phyloP scores from a whole-genome alignment of 2,329 filamentous ascomycete genomes.

The Sphaerulina musiva region DNA sequence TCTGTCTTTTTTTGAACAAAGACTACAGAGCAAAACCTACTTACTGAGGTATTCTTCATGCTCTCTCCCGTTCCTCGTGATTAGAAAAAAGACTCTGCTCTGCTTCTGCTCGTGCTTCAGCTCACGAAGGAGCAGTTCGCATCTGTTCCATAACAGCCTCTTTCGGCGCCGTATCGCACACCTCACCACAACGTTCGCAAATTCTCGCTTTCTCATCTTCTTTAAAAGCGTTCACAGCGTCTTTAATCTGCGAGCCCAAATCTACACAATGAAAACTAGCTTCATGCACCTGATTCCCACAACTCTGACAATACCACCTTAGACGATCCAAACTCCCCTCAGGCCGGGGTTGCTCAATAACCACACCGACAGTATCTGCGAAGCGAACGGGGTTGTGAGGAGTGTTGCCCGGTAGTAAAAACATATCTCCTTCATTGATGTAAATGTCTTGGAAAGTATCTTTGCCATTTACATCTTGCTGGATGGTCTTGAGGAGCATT shows the following conservation, averaged over 20 bases:
- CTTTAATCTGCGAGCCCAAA: constrained; percentile 90
- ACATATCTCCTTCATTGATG: constrained; percentile 90
- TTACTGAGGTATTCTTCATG: too few species aligned
- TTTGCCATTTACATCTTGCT: constrained; percentile 46
- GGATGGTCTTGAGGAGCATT: constrained; percentile 90
- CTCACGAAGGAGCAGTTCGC: constrained; percentile 17
- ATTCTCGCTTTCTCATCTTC: constrained; percentile 63
- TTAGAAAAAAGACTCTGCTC: too few species aligned
- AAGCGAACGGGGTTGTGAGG: constrained; percentile 95
- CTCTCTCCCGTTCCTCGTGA: too few species aligned
- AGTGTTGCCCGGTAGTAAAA: constrained; percentile 86
- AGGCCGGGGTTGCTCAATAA: constrained; percentile 79
- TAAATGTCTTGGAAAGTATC: constrained; percentile 71
- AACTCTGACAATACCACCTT: constrained; percentile 81
- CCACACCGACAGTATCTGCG: constrained; percentile 85
- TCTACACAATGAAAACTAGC: constrained; percentile 81
- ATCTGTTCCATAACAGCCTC: constrained; percentile 34
- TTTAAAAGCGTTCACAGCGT: constrained; percentile 76
- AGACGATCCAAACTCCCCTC: constrained; percentile 65
- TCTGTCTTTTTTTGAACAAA: too few species aligned
- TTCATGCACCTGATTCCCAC: constrained; percentile 72
- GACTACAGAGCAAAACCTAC: too few species aligned
- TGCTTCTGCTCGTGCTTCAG: too few species aligned
- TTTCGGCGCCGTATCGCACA: constrained; percentile 65
- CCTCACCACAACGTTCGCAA: constrained; percentile 67